These are phyloP conservation scores for Zizania palustris DNA, from an alignment of 202 grass and related monocot genomes.

Conservation along the genomic window DNA sequence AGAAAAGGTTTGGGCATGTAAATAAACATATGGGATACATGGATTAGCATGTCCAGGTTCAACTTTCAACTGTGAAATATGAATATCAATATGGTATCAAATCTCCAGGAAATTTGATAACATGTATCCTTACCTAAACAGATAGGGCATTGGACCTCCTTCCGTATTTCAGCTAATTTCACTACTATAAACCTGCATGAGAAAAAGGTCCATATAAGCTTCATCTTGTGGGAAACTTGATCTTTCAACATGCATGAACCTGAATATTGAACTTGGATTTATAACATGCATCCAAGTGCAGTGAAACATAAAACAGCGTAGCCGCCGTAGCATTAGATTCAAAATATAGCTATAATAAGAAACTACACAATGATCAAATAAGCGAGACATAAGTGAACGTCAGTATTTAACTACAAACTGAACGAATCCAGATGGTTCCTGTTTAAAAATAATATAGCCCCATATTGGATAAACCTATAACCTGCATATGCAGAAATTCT, in stretches of 20 bases:
- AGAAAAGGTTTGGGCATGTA: conserved; percentile 5
- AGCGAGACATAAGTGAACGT: not conserved
- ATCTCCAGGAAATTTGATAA: conserved; percentile 21
- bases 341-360: conserved; percentile 1
- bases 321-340: not conserved
- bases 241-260: conserved; percentile 12
- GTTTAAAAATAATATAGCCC: not conserved
- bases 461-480: not conserved
- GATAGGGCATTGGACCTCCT: conserved; percentile 98
- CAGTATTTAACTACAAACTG: conserved; percentile 6
- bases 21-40: conserved; percentile 1
- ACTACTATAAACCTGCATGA: conserved; percentile 82
- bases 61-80: conserved; percentile 34
- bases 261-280: conserved; percentile 17
- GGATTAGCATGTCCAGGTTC: conserved; percentile 28
- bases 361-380: conserved; percentile 1
- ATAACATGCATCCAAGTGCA: not conserved
- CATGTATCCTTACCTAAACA: conserved; percentile 80
- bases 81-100: conserved; percentile 28
- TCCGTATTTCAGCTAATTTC: conserved; percentile 90
- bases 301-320: not conserved
- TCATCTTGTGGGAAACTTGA: conserved; percentile 30
- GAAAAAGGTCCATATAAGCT: conserved; percentile 42
- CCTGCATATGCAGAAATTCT: not conserved
- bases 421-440: not conserved